Conservation (phyloP, 192 early-diverging fungal genomes). For the Gryganskiella cystojenkinii region DNA sequence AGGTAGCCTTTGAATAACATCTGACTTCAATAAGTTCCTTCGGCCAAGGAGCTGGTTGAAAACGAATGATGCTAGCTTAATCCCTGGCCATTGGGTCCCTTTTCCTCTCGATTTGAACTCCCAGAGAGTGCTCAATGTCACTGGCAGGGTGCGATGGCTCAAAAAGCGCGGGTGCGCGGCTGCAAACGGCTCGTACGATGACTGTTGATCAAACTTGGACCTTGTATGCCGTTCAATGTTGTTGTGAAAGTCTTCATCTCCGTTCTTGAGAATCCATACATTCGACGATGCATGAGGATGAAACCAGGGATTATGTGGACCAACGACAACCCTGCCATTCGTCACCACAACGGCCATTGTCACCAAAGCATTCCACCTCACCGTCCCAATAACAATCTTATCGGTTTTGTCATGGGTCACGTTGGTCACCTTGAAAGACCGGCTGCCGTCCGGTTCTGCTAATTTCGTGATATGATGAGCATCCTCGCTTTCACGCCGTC, state of each 20-base stretch:
- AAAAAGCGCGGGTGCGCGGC: slow-evolving; percentile 19
- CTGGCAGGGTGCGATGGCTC: neutral
- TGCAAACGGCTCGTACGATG: neutral
- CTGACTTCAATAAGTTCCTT: neutral
- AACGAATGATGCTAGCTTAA: slow-evolving; percentile 8
- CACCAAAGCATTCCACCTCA: slow-evolving; percentile 20
- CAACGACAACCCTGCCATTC: slow-evolving; percentile 14
- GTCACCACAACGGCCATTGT: slow-evolving; percentile 16
- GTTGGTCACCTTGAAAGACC: slow-evolving; percentile 20
- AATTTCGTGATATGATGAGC: slow-evolving; percentile 1
- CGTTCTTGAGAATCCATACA: slow-evolving; percentile 16
- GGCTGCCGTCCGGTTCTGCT: slow-evolving; percentile 8
- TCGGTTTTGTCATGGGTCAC: neutral
- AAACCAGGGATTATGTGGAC: slow-evolving; percentile 15
- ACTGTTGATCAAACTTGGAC: slow-evolving; percentile 9
- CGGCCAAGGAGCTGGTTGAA: neutral
- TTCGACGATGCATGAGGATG: slow-evolving; percentile 10
- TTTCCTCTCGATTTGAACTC: neutral
- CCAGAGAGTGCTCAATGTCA: slow-evolving; percentile 5
- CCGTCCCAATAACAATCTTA: slow-evolving; percentile 15
- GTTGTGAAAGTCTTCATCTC: slow-evolving; percentile 12
- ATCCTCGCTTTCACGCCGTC: slow-evolving; percentile 19
- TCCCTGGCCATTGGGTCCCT: slow-evolving; percentile 1
- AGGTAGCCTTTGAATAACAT: neutral
- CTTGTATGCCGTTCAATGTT: slow-evolving; percentile 14